Conservation (phyloP, 2,329 filamentous ascomycete genomes). For the Penicillium griseofulvum region DNA sequence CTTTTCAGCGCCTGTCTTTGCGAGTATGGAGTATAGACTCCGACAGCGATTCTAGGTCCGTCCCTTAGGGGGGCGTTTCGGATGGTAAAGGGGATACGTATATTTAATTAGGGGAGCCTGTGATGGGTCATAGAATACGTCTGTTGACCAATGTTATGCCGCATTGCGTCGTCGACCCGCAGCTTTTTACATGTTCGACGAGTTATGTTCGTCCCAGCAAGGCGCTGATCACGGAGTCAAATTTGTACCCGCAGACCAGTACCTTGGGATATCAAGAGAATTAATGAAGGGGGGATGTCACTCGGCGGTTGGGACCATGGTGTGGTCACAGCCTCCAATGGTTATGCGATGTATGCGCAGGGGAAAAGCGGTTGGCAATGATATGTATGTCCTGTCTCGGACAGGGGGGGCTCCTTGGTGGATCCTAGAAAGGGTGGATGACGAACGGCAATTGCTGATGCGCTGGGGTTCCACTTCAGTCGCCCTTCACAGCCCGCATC, state of each 20-base stretch:
- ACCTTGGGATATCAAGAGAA: background rate
- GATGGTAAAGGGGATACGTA: slow-evolving; percentile 9
- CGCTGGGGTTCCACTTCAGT: slow-evolving; percentile 11
- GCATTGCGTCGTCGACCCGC: slow-evolving; percentile 20
- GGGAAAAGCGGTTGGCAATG: slow-evolving; percentile 1
- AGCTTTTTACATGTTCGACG: slow-evolving; percentile 13
- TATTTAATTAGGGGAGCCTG: slow-evolving; percentile 3
- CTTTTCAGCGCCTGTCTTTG: background rate
- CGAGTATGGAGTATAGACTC: background rate
- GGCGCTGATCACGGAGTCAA: slow-evolving; percentile 9
- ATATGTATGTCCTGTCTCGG: background rate
- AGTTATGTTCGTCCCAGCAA: slow-evolving; percentile 14
- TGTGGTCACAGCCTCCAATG: background rate
- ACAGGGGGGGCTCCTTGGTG: slow-evolving; percentile 6
- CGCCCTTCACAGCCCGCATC: slow-evolving; percentile 12
- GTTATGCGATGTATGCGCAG: background rate
- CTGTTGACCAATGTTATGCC: slow-evolving; percentile 15
- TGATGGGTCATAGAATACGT: slow-evolving; percentile 13
- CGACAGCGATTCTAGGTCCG: background rate
- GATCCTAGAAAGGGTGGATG: slow-evolving; percentile 13
- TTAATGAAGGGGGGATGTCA: background rate
- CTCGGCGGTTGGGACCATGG: background rate
- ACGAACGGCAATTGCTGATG: slow-evolving; percentile 18
- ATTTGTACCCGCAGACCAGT: background rate
- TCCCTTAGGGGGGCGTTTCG: background rate